These are phyloP conservation scores for Fusarium sp. DNA, from an alignment of 2,329 filamentous ascomycete genomes.

Conservation along the genomic window DNA sequence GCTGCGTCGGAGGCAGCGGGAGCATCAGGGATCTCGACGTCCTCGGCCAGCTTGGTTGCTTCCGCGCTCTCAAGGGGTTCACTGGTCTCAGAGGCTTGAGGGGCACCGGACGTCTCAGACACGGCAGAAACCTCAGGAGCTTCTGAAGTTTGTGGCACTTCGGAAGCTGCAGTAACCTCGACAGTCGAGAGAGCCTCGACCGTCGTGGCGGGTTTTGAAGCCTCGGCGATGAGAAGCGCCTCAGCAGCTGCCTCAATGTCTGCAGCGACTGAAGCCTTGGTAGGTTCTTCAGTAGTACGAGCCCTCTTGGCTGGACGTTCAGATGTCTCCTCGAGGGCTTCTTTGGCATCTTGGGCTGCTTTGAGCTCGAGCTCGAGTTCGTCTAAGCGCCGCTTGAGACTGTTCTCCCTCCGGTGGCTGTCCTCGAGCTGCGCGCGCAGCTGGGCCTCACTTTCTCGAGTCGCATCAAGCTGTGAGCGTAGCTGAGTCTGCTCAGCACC, in stretches of 20 bases:
- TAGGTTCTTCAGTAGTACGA: slow-evolving; percentile 39
- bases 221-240: slow-evolving; percentile 33
- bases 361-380: slow-evolving; percentile 78
- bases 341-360: slow-evolving; percentile 42
- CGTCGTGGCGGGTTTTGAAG: slow-evolving; percentile 10
- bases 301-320: slow-evolving; percentile 49
- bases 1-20: slow-evolving; percentile 20
- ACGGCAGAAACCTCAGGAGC: slow-evolving; percentile 2
- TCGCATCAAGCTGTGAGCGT: slow-evolving; percentile 68
- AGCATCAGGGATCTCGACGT: slow-evolving; percentile 28
- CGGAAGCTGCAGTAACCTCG: slow-evolving; percentile 11
- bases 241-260: slow-evolving; percentile 40
- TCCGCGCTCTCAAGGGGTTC: slow-evolving; percentile 26
- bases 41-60: slow-evolving; percentile 21
- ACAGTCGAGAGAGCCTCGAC: slow-evolving; percentile 12
- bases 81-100: slow-evolving; percentile 30
- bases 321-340: slow-evolving; percentile 34
- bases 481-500: slow-evolving; percentile 71
- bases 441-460: slow-evolving; percentile 58
- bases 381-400: slow-evolving; percentile 85
- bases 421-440: slow-evolving; percentile 80
- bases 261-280: slow-evolving; percentile 34
- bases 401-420: slow-evolving; percentile 83
- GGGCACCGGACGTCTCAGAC: slow-evolving; percentile 14
- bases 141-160: slow-evolving; percentile 7